phyloP scores from a whole-genome alignment of 305 asterid genomes.

The Andrographis paniculata region DNA sequence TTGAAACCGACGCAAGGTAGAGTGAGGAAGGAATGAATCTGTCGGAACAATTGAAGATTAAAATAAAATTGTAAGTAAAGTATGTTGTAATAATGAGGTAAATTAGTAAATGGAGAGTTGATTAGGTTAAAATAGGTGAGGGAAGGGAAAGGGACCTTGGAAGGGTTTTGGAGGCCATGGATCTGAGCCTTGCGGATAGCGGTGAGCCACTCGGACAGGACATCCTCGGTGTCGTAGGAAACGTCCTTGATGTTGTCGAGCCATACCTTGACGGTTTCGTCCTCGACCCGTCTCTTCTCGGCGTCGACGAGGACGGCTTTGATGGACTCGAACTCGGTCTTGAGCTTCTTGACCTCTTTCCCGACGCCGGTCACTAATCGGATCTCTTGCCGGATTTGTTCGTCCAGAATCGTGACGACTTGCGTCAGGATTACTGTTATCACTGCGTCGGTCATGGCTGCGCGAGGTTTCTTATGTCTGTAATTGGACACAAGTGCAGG shows the following conservation, averaged over 20 bases:
- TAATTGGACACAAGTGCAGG: too few species aligned
- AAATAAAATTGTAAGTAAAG: too few species aligned
- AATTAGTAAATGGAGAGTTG: too few species aligned
- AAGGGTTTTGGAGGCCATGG: conserved; percentile 12
- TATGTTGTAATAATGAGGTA: too few species aligned
- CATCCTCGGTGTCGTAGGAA: conserved; percentile 53
- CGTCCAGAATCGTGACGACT: conserved; percentile 28
- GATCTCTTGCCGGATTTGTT: conserved; percentile 33
- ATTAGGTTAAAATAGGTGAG: too few species aligned
- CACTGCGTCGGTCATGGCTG: conserved; percentile 47
- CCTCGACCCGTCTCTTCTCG: conserved; percentile 43
- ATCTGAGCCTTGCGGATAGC: conserved; percentile 22
- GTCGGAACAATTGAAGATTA: conserved; percentile 1
- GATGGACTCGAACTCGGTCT: conserved; percentile 31
- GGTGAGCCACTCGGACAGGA: conserved; percentile 45
- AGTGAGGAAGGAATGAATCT: conserved; percentile 34
- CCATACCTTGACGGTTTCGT: conserved; percentile 35
- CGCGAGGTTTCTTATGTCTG: too few species aligned
- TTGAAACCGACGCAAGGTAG: conserved; percentile 27
- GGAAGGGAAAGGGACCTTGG: conserved; percentile 9
- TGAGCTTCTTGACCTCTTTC: conserved; percentile 33
- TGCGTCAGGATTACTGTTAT: conserved; percentile 44
- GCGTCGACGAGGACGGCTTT: conserved; percentile 57
- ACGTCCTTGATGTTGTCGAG: conserved; percentile 41
- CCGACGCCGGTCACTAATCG: conserved; percentile 33